A percentile compares a stretch with the other conserved stretches of the same genome.
phyloP scores from a whole-genome alignment of 805 yeast genomes.

The Yarrowia sp. region DNA sequence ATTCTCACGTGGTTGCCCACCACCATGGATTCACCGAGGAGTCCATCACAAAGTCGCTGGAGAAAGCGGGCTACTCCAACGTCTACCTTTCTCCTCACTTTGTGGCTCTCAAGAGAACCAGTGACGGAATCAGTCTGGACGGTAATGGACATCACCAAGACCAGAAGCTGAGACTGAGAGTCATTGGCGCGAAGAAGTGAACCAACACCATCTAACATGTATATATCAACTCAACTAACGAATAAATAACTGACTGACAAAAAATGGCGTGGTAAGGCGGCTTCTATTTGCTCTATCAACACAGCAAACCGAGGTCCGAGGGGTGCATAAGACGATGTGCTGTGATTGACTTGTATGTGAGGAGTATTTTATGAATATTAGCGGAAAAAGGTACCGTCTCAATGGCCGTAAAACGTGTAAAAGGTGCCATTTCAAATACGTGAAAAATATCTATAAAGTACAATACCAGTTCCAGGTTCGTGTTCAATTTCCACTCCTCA shows the following conservation, averaged over 20 bases:
- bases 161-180: constrained; percentile 25
- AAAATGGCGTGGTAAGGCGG: not conserved
- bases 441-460: no score
- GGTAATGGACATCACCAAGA: not conserved
- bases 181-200: constrained; percentile 28
- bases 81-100: constrained; percentile 24
- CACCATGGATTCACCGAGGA: constrained; percentile 24
- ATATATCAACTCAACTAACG: constrained; percentile 6
- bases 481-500: not conserved
- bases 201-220: not conserved
- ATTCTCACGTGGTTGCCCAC: constrained; percentile 22
- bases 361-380: no score
- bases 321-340: no score
- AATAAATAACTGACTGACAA: not conserved
- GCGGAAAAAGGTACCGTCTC: no score
- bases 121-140: constrained; percentile 17
- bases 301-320: not conserved
- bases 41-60: constrained; percentile 8
- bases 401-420: no score
- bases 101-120: constrained; percentile 24
- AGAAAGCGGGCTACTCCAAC: constrained; percentile 14
- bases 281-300: not conserved
- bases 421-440: no score
- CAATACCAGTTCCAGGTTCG: no score
- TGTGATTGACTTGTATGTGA: no score